phyloP scores from a whole-genome alignment of 805 yeast species.

The Clavispora fructus region DNA sequence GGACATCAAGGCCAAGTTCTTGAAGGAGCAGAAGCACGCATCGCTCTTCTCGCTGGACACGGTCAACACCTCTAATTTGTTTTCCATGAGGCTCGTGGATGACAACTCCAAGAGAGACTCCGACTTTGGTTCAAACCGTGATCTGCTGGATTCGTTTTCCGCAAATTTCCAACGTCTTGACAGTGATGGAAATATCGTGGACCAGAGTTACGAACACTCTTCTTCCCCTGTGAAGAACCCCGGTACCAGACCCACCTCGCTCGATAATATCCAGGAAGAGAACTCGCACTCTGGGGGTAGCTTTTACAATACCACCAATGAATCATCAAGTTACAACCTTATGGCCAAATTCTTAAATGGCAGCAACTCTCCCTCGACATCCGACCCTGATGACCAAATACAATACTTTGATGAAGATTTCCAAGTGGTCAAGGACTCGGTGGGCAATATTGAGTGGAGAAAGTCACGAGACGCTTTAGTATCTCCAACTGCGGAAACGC shows the following conservation, averaged over 20 bases:
- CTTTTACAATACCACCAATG: slow-evolving; percentile 7
- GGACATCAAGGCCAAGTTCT: slow-evolving; percentile 14
- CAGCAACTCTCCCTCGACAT: not conserved
- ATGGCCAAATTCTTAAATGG: slow-evolving; percentile 12
- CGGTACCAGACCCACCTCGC: slow-evolving; percentile 2
- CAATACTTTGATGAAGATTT: slow-evolving; percentile 21
- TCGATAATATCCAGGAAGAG: slow-evolving; percentile 12
- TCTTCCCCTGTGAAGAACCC: slow-evolving; percentile 11
- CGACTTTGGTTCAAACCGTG: slow-evolving; percentile 22
- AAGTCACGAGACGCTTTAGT: slow-evolving; percentile 1
- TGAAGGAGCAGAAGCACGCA: slow-evolving; percentile 11
- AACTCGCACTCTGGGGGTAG: slow-evolving; percentile 3
- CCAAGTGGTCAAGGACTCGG: slow-evolving; percentile 20
- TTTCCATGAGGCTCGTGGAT: slow-evolving; percentile 73
- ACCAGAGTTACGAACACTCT: slow-evolving; percentile 1
- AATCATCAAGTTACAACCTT: slow-evolving; percentile 12
- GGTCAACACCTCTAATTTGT: slow-evolving; percentile 77
- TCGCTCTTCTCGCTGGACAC: slow-evolving; percentile 74
- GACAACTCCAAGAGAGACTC: slow-evolving; percentile 37
- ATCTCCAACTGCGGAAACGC: slow-evolving; percentile 11
- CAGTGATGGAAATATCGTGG: slow-evolving; percentile 41
- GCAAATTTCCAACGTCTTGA: slow-evolving; percentile 41
- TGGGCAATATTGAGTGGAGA: slow-evolving; percentile 29
- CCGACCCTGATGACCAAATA: not conserved
- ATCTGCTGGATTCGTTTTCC: slow-evolving; percentile 22